Base-by-base conservation (phyloP, 805 yeast species). In the Zygoascus ofunaensis region DNA sequence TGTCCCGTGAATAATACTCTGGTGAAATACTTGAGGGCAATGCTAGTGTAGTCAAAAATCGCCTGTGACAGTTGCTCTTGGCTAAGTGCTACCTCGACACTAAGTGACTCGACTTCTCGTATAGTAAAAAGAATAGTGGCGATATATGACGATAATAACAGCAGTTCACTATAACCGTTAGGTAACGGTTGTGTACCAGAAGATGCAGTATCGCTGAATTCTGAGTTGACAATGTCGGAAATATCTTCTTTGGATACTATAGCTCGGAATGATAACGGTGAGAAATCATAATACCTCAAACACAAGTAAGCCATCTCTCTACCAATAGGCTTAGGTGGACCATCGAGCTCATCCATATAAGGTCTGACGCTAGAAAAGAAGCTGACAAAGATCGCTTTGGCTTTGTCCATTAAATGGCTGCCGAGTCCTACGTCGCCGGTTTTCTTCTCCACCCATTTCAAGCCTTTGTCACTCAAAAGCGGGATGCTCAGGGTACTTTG, bases 361-460 rank as follows among this genome's bases (percentile, higher is more conserved):
- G 45, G 46, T 4, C 48, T 37, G 7, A 45, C 5, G 22, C 45
- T 33, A 17, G 42, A 41, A 5, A 35, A 39, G 24, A 47, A 47
- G 3, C 18, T 15, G 8, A 12, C 20, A 20, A 43, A 39, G n/a
- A 53, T 39, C 10, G 45, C 38, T 17, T 23, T 23, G 19, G 51
- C 40, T 3, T 40, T 24, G 18, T 21, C 39, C 8, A 47, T 20
- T 15, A 53, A 42, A 15, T 34, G 18, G 2, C 39, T 46, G 4
- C 43, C 34, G 10, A 51, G n/a, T 4, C 44, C 26, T 14, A 24
- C 23, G 18, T 49, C 55, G n/a, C 51, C 55, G 3, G 52, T 39
- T 39, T 39, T 49, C 17, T 49, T 44, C 8, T 56, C 54, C 7
- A 73, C 49, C 74, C 76, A 69, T 34, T 55, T 52, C 4, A 72